phyloP scores from a whole-genome alignment of 2,329 filamentous ascomycete species.

The Magnaporthales sp. region DNA sequence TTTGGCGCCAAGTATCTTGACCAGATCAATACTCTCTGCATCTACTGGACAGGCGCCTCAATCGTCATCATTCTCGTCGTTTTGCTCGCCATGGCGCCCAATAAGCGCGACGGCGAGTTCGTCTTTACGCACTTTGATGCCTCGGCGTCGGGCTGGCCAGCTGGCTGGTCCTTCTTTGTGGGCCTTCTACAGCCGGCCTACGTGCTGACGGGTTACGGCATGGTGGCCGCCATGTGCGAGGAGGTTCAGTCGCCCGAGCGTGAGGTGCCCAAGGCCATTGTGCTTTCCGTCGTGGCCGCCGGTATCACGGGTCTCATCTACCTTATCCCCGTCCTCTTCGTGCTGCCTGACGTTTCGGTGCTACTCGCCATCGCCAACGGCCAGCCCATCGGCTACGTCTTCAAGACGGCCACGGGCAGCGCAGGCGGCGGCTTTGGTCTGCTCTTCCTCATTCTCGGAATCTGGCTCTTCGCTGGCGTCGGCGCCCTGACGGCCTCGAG shows the following conservation, averaged over 20 bases:
- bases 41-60: constrained; percentile 44
- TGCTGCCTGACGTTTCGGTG: constrained; percentile 48
- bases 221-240: constrained; percentile 48
- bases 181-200: constrained; percentile 39
- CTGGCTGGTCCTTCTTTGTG: constrained; percentile 38
- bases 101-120: constrained; percentile 42
- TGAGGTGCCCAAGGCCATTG: constrained; percentile 67
- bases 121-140: constrained; percentile 35
- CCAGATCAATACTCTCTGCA: constrained; percentile 48
- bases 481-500: constrained; percentile 43
- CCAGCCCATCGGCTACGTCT: neutral
- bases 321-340: constrained; percentile 59
- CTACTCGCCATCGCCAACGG: neutral
- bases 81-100: constrained; percentile 47
- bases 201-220: constrained; percentile 41
- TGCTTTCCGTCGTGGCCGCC: constrained; percentile 58
- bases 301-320: constrained; percentile 57
- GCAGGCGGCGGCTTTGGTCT: constrained; percentile 41
- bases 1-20: constrained; percentile 47
- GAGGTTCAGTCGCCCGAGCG: constrained; percentile 52
- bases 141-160: constrained; percentile 26
- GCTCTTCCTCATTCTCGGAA: constrained; percentile 49
- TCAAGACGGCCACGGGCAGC: neutral
- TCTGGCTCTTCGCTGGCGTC: constrained; percentile 54
- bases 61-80: constrained; percentile 44